Base-by-base conservation (phyloP, 23 red algal genomes). In the Cyanidioschyzon merolae region DNA sequence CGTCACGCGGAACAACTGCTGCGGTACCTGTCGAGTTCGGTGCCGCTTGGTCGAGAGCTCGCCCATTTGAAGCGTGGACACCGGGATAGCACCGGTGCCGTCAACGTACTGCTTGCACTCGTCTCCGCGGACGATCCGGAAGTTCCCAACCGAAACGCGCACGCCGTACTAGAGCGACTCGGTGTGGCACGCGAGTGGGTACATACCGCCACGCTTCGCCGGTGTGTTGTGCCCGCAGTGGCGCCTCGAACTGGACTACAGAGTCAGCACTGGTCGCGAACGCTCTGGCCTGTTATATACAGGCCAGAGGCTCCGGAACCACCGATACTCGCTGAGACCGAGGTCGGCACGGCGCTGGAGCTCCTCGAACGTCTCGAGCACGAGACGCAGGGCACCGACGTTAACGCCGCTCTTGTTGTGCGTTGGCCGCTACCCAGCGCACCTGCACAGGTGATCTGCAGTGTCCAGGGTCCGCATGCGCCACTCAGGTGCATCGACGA, bases 371-470 rank as follows among this genome's bases (percentile, higher is more conserved):
- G 29, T 7, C 63, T 71, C n/a, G 63, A 71, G 29, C 16, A 27
- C 12, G 12, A 71, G 29, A 15, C 30, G n/a, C 12, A 32, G 12
- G 12, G 63, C 12, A 71, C 30, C 12, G 32, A 71, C 12, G 3
- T 12, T 7, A 35, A 71, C 63, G 63, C 63, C 16, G 63, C 63
- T 27, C 12, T 71, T 3, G 3, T 71, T 7, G 63, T 35, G 29
- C 63, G 63, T 27, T 32, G n/a, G 63, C 7, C 63, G 63, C 21
- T 27, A 7, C 21, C 29, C 16, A 27, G 3, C 30, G n/a, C n/a
- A 71, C 63, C 63, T 32, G n/a, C 63, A 7, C n/a, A 35, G 63
- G 63, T 71, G 12, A 71, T 71, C 63, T 71, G 63, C 29, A 32
- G 3, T 27, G 63, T 35, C n/a, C 63, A 32, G n/a, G 63, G 63